Percentiles rank a stretch among this genome's conserved stretches.
Evolutionary conservation across 2,329 filamentous ascomycete species (phyloP).

Genomic region (Arachnopeziza araneosa): DNA sequence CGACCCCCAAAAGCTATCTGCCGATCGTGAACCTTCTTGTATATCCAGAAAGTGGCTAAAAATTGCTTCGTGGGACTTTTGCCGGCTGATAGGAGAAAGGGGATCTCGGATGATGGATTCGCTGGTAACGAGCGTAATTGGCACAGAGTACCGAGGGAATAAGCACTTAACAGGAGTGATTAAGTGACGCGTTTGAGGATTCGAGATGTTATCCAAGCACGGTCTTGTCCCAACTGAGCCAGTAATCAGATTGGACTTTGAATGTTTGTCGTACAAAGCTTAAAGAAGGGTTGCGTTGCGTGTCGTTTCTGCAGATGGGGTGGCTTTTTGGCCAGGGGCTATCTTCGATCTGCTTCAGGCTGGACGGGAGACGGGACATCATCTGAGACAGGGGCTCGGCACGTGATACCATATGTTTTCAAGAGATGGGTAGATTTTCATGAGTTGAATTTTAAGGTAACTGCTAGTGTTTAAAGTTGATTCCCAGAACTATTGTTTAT

Average conservation of each 20-base stretch:
- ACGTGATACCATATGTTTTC: neutral
- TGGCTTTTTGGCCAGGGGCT: neutral
- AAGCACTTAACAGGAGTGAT: neutral
- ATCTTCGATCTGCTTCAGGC: neutral
- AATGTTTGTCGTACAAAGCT: neutral
- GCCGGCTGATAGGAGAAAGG: constrained; percentile 11
- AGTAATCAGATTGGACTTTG: neutral
- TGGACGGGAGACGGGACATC: neutral
- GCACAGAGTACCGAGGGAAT: constrained; percentile 42
- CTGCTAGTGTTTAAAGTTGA: too few species aligned
- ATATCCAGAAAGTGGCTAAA: neutral
- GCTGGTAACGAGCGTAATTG: constrained; percentile 46
- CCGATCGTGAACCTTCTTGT: neutral
- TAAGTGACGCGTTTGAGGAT: neutral
- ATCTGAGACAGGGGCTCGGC: neutral
- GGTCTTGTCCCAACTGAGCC: neutral
- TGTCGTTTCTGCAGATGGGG: neutral
- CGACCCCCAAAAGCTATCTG: neutral
- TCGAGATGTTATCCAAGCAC: neutral
- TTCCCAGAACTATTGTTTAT: too few species aligned
- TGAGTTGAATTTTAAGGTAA: neutral
- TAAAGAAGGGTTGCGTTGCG: neutral
- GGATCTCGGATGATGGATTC: neutral
- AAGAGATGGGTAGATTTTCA: neutral
- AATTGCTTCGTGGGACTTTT: constrained; percentile 1